These are phyloP conservation scores for Acanthochlamys bracteata DNA, from an alignment of 106 monocot species.

Conservation along the genomic window DNA sequence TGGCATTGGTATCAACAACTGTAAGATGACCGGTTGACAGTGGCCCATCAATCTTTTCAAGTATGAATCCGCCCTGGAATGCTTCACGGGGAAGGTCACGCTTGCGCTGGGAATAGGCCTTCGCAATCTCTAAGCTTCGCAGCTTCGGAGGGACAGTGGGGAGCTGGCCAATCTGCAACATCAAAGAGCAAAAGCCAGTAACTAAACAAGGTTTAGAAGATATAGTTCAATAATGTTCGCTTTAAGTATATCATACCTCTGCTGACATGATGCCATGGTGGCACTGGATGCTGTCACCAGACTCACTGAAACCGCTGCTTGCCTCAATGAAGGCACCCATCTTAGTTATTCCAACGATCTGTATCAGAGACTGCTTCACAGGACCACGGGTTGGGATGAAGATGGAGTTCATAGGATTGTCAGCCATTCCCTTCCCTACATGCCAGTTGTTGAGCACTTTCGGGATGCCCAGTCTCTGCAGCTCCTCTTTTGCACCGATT, in stretches of 20 bases:
- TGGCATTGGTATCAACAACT: slow-evolving; percentile 27
- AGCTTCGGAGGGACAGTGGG: slow-evolving; percentile 60
- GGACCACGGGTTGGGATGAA: slow-evolving; percentile 69
- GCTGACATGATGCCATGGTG: slow-evolving; percentile 97
- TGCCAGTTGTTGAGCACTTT: slow-evolving; percentile 40
- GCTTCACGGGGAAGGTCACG: slow-evolving; percentile 36
- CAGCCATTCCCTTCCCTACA: slow-evolving; percentile 73
- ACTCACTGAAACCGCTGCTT: slow-evolving; percentile 90
- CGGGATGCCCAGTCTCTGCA: slow-evolving; percentile 34
- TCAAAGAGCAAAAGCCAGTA: too few relatives aligned
- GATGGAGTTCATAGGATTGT: slow-evolving; percentile 93
- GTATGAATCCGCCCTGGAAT: slow-evolving; percentile 70
- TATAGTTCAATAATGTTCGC: too few relatives aligned
- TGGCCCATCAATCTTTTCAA: slow-evolving; percentile 62
- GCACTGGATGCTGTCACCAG: slow-evolving; percentile 76
- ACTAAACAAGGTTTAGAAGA: too few relatives aligned
- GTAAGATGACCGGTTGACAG: slow-evolving; percentile 54
- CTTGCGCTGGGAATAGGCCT: slow-evolving; percentile 25
- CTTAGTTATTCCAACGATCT: slow-evolving; percentile 87
- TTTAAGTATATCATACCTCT: slow-evolving; percentile 35
- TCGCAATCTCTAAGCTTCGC: slow-evolving; percentile 30
- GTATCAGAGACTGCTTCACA: slow-evolving; percentile 71
- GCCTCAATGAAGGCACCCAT: slow-evolving; percentile 86
- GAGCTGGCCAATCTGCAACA: slow-evolving; percentile 71
- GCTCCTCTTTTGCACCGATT: slow-evolving; percentile 58